Conservation (phyloP, 2,329 filamentous ascomycete genomes). For the Fusarium mundagurra region DNA sequence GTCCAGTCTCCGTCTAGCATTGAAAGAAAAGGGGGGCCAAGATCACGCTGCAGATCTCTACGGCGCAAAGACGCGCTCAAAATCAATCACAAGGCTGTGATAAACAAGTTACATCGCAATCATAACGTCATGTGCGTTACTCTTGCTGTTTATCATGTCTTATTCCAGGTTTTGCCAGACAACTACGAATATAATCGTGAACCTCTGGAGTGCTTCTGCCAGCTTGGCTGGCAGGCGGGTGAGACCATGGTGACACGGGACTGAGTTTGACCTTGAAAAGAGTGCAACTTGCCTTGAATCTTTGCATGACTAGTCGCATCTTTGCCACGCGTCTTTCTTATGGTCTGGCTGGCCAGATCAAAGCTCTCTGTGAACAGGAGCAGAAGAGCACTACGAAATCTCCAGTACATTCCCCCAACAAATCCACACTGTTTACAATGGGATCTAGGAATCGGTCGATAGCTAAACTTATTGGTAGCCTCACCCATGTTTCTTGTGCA, state of each 20-base stretch:
- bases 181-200: neutral
- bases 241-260: neutral
- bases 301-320: too few relatives aligned
- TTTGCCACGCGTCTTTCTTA: neutral
- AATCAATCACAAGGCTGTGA: neutral
- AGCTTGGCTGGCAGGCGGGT: neutral
- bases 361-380: neutral
- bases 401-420: too few relatives aligned
- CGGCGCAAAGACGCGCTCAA: neutral
- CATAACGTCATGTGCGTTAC: too few relatives aligned
- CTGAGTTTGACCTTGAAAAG: neutral
- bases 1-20: rapidly evolving
- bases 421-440: neutral
- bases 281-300: neutral
- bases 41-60: neutral
- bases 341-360: neutral
- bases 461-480: neutral
- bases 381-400: neutral
- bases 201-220: neutral
- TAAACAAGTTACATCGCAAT: too few relatives aligned
- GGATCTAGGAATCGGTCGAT: too few relatives aligned
- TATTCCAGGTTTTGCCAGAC: neutral
- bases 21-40: neutral
- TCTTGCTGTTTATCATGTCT: too few relatives aligned
- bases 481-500: neutral